Conservation (phyloP, 2,329 filamentous ascomycete genomes). For the Fonsecaea erecta region DNA sequence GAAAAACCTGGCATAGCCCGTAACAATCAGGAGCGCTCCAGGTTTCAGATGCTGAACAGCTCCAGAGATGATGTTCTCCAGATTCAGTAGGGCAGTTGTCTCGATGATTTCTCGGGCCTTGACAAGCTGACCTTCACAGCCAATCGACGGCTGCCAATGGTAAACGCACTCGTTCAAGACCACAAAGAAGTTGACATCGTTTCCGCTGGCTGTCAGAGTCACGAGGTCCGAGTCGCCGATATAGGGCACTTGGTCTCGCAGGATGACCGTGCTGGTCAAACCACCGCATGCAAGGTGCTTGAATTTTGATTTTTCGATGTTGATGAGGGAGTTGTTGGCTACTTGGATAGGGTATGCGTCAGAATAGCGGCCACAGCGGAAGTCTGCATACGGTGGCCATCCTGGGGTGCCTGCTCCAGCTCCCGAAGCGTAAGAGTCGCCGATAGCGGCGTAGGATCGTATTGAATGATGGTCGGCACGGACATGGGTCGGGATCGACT, state of each 20-base stretch:
- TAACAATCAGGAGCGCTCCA: slow-evolving; percentile 33
- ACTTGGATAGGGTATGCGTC: slow-evolving; percentile 40
- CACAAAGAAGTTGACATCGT: slow-evolving; percentile 40
- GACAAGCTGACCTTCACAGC: slow-evolving; percentile 32
- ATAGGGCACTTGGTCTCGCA: slow-evolving; percentile 32
- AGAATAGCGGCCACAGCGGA: slow-evolving; percentile 36
- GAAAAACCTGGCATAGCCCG: slow-evolving; percentile 39
- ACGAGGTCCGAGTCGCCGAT: slow-evolving; percentile 35
- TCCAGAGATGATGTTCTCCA: slow-evolving; percentile 32
- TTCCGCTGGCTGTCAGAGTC: slow-evolving; percentile 40
- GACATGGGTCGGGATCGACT: not conserved
- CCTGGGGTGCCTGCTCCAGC: slow-evolving; percentile 36
- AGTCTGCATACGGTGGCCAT: slow-evolving; percentile 20
- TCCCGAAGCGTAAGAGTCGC: slow-evolving; percentile 41
- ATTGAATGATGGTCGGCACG: not conserved
- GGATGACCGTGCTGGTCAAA: slow-evolving; percentile 30
- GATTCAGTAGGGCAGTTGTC: slow-evolving; percentile 34
- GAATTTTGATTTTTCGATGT: slow-evolving; percentile 28
- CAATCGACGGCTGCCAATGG: slow-evolving; percentile 34
- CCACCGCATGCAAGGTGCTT: slow-evolving; percentile 39
- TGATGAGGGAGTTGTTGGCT: slow-evolving; percentile 27
- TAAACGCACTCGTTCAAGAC: slow-evolving; percentile 41
- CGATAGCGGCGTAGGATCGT: slow-evolving; percentile 36
- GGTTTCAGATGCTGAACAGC: slow-evolving; percentile 17
- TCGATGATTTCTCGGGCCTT: slow-evolving; percentile 31